These are phyloP conservation scores for Leptomonas pyrrhocoris DNA, from an alignment of 208 protist genomes.

Conservation along the genomic window DNA sequence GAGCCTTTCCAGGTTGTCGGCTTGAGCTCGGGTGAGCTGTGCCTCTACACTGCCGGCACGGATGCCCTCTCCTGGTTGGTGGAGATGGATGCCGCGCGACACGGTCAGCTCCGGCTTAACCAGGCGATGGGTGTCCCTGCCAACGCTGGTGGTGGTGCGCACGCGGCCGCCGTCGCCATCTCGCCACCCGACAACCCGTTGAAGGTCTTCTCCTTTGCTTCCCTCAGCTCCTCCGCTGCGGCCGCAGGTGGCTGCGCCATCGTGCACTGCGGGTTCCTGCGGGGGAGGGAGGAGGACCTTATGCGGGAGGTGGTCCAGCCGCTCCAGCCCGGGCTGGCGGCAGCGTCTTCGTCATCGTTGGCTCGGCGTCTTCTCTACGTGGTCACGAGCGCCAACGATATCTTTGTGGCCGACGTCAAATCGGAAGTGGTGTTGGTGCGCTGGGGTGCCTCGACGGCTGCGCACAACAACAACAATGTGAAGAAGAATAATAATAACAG, in stretches of 20 bases:
- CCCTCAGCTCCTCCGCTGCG: conserved; percentile 14
- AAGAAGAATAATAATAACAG: too few relatives aligned
- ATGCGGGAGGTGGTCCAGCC: conserved; percentile 34
- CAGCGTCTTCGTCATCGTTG: background rate
- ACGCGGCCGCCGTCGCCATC: background rate
- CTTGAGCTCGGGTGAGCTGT: conserved; percentile 36
- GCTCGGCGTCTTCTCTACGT: conserved; percentile 35
- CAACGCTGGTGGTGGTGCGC: background rate
- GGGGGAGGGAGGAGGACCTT: conserved; percentile 40
- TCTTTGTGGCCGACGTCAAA: conserved; percentile 36
- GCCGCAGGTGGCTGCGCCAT: conserved; percentile 25
- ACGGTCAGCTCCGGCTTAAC: conserved; percentile 12
- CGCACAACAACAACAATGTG: too few relatives aligned
- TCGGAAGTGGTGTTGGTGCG: conserved; percentile 27
- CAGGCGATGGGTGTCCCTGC: conserved; percentile 1
- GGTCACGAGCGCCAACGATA: conserved; percentile 34
- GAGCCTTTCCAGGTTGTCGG: conserved; percentile 39
- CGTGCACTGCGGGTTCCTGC: conserved; percentile 39
- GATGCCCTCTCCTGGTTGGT: conserved; percentile 38
- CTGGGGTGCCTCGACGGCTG: conserved; percentile 16
- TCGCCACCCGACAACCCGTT: conserved; percentile 20
- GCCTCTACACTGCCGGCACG: conserved; percentile 31
- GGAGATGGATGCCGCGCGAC: conserved; percentile 31
- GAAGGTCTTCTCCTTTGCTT: conserved; percentile 32
- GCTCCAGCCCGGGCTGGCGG: conserved; percentile 1